These are phyloP conservation scores for Blastobotrys ciferrii DNA, from an alignment of 1,139 yeast species.

Conservation along the genomic window DNA sequence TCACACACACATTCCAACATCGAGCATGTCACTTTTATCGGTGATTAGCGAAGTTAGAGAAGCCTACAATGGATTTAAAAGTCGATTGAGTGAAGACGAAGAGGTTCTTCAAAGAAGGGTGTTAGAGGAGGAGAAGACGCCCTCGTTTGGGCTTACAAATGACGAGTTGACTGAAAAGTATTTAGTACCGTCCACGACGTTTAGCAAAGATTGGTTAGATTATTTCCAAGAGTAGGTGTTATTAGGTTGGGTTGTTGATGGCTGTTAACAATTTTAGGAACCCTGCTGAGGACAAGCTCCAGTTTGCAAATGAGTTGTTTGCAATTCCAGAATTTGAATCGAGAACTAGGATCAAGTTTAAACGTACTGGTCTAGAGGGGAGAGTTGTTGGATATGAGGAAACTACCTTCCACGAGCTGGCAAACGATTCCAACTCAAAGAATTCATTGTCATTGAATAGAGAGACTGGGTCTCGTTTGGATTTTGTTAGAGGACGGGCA, in stretches of 20 bases:
- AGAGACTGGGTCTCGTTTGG: slow-evolving; percentile 60
- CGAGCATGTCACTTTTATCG: background rate
- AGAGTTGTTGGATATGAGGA: slow-evolving; percentile 62
- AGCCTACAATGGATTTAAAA: slow-evolving; percentile 8
- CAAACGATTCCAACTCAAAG: slow-evolving; percentile 50
- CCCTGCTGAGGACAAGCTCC: slow-evolving; percentile 39
- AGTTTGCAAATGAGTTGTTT: slow-evolving; percentile 37
- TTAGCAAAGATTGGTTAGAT: slow-evolving; percentile 37
- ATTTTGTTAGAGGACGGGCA: slow-evolving; percentile 66
- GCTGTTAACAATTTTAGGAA: slow-evolving; percentile 17
- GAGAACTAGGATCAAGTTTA: slow-evolving; percentile 41
- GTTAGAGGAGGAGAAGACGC: background rate
- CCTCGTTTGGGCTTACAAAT: slow-evolving; percentile 14
- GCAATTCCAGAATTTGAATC: slow-evolving; percentile 40
- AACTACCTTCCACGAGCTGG: slow-evolving; percentile 34
- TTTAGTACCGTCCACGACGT: slow-evolving; percentile 34
- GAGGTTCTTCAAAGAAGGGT: background rate
- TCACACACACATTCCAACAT: background rate
- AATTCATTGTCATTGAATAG: slow-evolving; percentile 74
- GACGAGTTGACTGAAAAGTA: slow-evolving; percentile 30
- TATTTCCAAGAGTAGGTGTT: slow-evolving; percentile 34
- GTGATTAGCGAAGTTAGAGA: slow-evolving; percentile 7
- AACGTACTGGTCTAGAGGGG: slow-evolving; percentile 73
- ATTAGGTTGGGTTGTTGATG: slow-evolving; percentile 21
- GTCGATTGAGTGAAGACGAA: slow-evolving; percentile 1